Percentiles rank a stretch among this genome's conserved stretches.
Evolutionary conservation across 306 rosid species (phyloP).

Genomic region (Cucurbita argyrosperma): DNA sequence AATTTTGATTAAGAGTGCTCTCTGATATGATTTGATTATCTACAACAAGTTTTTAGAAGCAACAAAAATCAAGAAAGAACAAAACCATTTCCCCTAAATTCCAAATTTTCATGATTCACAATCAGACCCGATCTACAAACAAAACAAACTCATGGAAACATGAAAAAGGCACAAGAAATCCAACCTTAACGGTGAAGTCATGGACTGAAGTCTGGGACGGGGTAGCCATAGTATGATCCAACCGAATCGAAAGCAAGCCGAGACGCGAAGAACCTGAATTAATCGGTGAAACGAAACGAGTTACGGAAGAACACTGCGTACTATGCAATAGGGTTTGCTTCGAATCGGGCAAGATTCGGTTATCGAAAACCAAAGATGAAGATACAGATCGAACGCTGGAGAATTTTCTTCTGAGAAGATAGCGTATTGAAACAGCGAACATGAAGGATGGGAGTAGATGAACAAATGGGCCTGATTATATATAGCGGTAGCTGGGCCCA

Average conservation of each 20-base stretch:
- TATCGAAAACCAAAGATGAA: slow-evolving; percentile 5
- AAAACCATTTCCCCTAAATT: not conserved
- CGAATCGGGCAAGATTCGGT: not conserved
- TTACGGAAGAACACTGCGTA: not conserved
- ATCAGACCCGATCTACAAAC: not conserved
- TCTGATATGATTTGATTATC: not conserved
- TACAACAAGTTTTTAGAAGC: not conserved
- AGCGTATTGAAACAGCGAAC: slow-evolving; percentile 22
- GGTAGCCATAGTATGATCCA: slow-evolving; percentile 18
- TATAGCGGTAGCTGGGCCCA: not conserved
- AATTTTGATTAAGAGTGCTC: not conserved
- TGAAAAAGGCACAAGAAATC: not conserved
- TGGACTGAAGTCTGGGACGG: slow-evolving; percentile 23
- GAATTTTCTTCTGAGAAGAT: slow-evolving; percentile 8
- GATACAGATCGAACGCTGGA: slow-evolving; percentile 6
- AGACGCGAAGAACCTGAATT: slow-evolving; percentile 2
- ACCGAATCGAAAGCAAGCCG: not conserved
- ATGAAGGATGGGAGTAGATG: slow-evolving; percentile 7
- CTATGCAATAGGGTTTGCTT: not conserved
- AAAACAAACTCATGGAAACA: not conserved
- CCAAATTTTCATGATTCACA: not conserved
- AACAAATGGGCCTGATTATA: not conserved
- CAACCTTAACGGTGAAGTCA: slow-evolving; percentile 48
- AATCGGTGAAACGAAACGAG: slow-evolving; percentile 1
- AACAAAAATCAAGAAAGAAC: not conserved